Base-by-base conservation (phyloP, 2,329 filamentous ascomycete genomes). In the Hyphodiscus sp. region DNA sequence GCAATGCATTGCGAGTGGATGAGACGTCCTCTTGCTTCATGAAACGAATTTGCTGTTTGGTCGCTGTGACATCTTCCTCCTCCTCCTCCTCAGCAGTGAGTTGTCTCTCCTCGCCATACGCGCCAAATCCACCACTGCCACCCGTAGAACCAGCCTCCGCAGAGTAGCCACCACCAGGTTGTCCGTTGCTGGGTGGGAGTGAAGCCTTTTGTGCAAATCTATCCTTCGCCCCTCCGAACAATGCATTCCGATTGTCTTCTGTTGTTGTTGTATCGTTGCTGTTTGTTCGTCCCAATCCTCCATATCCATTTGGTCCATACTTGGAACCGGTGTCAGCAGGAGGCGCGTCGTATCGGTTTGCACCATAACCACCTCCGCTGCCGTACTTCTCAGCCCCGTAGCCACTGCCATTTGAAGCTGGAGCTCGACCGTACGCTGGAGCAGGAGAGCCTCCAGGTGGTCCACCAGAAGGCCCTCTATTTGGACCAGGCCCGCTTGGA, bases 61-160 rank as follows among this genome's bases (percentile, higher is more conserved):
- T 83, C 0, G 82, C 81, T 55, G 83, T 76, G 13, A 91, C 80
- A 56, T 87, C 83, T 67, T 88, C 82, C 58, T 89, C 84, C 63
- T 94, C 85, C 58, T 85, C 71, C 73, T 80, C 74, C 53, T 96
- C 89, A 1, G 85, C 89, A 0, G 89, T 95, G 60, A 96, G 73
- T 68, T 95, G 82, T 47, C 89, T 81, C 55, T 87, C 79, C 53
- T 86, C 83, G 50, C 88, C 80, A 58, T 83, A 83, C 26, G 77
- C 79, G 23, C 74, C 78, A 54, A 75, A 77, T 18, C 61, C 60
- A 19, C 59, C 58, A 13, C 30, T 20, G 41, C 38, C 42, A n/a
- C 41, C 52, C 4, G 62, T 51, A 9, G 54, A 52, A 38, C 55
- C 58, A 9, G 63, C 58, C 11, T 63, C 58, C 26, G 58, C 60